Percentiles rank a stretch among this genome's conserved stretches.
Conservation (phyloP, 2,329 filamentous ascomycete species). For the Pseudocercospora vitis region DNA sequence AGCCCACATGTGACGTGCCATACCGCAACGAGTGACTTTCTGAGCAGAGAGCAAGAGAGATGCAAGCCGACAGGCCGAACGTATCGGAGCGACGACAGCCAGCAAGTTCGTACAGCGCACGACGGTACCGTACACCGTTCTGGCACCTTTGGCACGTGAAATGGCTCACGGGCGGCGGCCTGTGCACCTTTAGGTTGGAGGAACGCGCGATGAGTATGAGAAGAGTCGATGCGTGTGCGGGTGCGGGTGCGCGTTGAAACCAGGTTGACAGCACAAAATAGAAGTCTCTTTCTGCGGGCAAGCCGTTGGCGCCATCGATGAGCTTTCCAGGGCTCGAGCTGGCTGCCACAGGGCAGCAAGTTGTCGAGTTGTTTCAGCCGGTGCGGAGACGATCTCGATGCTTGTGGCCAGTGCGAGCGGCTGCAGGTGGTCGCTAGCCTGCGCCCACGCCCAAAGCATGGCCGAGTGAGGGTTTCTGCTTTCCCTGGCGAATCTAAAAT, state of each 20-base stretch:
- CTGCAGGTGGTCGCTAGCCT: slow-evolving; percentile 15
- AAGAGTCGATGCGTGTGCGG: too few relatives aligned
- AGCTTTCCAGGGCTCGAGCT: slow-evolving; percentile 3
- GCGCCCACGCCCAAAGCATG: not conserved
- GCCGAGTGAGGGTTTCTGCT: slow-evolving; percentile 8
- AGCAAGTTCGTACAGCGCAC: not conserved
- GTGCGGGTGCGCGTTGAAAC: not conserved
- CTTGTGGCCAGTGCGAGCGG: slow-evolving; percentile 5
- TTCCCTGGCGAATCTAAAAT: slow-evolving; percentile 5
- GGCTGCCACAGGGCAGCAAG: not conserved
- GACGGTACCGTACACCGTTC: not conserved
- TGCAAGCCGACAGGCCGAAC: not conserved
- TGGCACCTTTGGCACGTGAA: not conserved
- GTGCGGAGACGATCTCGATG: not conserved
- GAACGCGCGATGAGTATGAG: not conserved
- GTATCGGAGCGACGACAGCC: not conserved
- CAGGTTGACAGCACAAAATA: not conserved
- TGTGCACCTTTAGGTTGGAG: slow-evolving; percentile 2
- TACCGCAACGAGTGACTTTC: not conserved
- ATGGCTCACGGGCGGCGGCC: not conserved
- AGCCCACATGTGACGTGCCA: not conserved
- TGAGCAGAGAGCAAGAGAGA: not conserved
- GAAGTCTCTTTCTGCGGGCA: not conserved
- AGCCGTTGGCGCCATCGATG: not conserved
- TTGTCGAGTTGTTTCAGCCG: slow-evolving; percentile 1